Conservation (phyloP, 805 yeast genomes). For the Candida silvatica region DNA sequence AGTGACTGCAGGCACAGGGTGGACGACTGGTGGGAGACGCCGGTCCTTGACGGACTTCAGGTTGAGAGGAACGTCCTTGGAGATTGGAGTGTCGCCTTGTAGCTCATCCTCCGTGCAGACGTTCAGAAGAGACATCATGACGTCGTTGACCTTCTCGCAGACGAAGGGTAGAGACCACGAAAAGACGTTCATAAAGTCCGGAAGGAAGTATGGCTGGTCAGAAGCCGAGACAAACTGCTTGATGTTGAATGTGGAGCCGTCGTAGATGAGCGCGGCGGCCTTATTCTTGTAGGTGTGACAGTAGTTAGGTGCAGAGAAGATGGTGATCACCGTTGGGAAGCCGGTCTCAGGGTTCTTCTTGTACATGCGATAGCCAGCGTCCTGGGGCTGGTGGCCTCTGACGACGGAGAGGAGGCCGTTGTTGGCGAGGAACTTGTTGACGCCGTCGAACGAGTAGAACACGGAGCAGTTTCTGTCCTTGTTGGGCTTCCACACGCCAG, state of each 20-base stretch:
- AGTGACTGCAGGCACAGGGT: too few species aligned
- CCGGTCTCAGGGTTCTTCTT: conserved; percentile 73
- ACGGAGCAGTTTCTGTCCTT: conserved; percentile 83
- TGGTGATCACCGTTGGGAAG: conserved; percentile 81
- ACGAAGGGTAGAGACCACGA: conserved; percentile 97
- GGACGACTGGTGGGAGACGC: too few species aligned
- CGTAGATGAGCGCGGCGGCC: conserved; percentile 90
- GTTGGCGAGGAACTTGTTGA: conserved; percentile 65
- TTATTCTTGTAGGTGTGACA: conserved; percentile 85
- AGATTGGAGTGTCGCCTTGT: not conserved
- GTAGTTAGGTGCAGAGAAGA: conserved; percentile 93
- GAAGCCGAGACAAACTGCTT: conserved; percentile 86
- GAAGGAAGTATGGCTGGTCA: conserved; percentile 86
- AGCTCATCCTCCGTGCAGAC: conserved; percentile 33
- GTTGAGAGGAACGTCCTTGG: not conserved
- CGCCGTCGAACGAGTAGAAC: conserved; percentile 75
- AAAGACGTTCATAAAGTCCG: conserved; percentile 95
- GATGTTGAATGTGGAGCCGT: conserved; percentile 85
- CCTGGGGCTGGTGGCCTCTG: conserved; percentile 96
- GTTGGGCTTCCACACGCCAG: conserved; percentile 50
- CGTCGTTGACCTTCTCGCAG: conserved; percentile 91
- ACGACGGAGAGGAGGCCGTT: conserved; percentile 76
- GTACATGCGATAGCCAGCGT: conserved; percentile 92
- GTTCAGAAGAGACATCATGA: conserved; percentile 80
- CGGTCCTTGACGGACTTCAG: not conserved